Conservation (phyloP, 768 basidiomycete genomes). For the Neoboletus brunneissimus region DNA sequence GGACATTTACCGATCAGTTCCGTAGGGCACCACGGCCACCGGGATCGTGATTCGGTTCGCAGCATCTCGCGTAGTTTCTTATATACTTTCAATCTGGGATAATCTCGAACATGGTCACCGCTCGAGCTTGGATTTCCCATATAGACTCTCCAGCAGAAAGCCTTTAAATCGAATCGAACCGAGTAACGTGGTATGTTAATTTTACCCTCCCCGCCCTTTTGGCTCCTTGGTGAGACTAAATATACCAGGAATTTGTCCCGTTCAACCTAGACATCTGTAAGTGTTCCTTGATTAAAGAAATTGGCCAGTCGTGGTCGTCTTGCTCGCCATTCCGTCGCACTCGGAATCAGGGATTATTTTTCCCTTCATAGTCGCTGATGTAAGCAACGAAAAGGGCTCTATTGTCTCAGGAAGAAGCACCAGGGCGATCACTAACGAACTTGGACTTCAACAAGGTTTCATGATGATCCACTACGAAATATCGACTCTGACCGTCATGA, state of each 20-base stretch:
- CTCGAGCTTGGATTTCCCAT: not conserved
- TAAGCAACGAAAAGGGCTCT: conserved; percentile 2
- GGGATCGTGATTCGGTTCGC: conserved; percentile 2
- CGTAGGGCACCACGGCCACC: conserved; percentile 1
- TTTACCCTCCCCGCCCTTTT: not conserved
- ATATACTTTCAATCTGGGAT: not conserved
- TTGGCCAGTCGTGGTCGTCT: no score
- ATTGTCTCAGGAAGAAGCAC: conserved; percentile 7
- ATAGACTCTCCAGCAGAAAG: not conserved
- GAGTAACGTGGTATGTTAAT: not conserved
- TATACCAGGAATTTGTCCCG: not conserved
- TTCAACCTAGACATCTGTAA: not conserved
- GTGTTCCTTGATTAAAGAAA: not conserved
- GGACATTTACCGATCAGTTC: conserved; percentile 11
- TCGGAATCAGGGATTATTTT: not conserved
- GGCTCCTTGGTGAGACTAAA: not conserved
- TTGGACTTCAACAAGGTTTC: not conserved
- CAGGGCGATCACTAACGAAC: not conserved
- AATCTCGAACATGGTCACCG: not conserved
- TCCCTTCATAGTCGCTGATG: not conserved
- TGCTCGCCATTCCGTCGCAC: no score
- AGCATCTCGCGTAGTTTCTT: not conserved
- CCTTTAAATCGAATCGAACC: not conserved
- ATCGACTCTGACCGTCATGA: not conserved
- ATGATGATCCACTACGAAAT: not conserved